Conservation (phyloP, 106 monocot species). For the Hemerocallis citrina region DNA sequence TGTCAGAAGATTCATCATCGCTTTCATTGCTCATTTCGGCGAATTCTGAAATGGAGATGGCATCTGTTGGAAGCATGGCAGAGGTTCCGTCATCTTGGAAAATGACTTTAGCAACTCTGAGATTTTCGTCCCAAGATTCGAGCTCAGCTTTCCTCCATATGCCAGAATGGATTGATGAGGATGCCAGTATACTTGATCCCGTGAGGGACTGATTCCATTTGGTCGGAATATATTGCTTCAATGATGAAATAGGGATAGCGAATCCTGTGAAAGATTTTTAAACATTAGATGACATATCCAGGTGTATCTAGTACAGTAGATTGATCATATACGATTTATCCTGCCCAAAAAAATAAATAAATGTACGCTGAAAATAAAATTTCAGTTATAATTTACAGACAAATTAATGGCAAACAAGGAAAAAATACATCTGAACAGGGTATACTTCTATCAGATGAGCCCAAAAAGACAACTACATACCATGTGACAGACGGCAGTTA, state of each 20-base stretch:
- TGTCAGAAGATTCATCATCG: slow-evolving; percentile 37
- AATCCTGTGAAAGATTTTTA: slow-evolving; percentile 39
- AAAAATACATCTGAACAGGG: slow-evolving; percentile 1
- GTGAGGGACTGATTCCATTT: slow-evolving; percentile 67
- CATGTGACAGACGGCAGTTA: slow-evolving; percentile 97
- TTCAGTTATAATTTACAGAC: too few relatives aligned
- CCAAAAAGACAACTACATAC: slow-evolving; percentile 51
- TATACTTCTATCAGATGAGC: slow-evolving; percentile 1
- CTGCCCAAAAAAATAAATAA: too few relatives aligned
- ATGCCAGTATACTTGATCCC: slow-evolving; percentile 71
- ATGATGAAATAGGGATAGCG: slow-evolving; percentile 38
- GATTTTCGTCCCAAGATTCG: slow-evolving; percentile 72
- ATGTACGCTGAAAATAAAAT: too few relatives aligned
- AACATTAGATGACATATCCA: neutral
- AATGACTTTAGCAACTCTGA: slow-evolving; percentile 46
- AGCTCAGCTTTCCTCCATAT: slow-evolving; percentile 90
- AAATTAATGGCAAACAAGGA: neutral
- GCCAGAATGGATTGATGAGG: slow-evolving; percentile 23
- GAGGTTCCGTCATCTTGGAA: slow-evolving; percentile 70
- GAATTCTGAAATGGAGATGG: slow-evolving; percentile 54
- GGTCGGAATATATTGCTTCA: slow-evolving; percentile 65
- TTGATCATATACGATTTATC: neutral
- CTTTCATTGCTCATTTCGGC: slow-evolving; percentile 46
- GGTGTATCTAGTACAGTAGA: neutral
- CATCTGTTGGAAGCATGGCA: slow-evolving; percentile 37